These are phyloP conservation scores for Bacidia rubella DNA, from an alignment of 495 filamentous ascomycete species.

Conservation along the genomic window DNA sequence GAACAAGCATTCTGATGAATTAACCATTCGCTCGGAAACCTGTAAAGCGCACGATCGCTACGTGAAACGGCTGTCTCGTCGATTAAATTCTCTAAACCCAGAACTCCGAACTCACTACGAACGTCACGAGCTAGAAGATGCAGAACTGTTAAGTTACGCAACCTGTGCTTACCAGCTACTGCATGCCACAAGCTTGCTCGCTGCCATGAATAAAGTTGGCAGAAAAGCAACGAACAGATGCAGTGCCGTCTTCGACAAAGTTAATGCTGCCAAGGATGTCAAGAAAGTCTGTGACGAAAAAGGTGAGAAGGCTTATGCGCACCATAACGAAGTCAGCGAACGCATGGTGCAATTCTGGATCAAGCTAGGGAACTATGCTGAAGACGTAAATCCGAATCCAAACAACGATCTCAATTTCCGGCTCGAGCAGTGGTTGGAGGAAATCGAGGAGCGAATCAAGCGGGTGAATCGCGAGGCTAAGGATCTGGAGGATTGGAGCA, in stretches of 20 bases:
- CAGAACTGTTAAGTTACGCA: neutral
- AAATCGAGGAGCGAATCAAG: neutral
- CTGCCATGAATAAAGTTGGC: neutral
- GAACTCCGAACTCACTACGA: neutral
- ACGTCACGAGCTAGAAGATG: neutral
- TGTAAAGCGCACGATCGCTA: neutral
- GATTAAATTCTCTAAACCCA: neutral
- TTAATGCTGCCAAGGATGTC: neutral
- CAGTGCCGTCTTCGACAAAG: neutral
- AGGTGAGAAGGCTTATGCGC: neutral
- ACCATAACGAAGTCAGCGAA: neutral
- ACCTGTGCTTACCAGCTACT: neutral
- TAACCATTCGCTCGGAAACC: neutral
- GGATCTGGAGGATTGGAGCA: neutral
- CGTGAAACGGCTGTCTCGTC: neutral
- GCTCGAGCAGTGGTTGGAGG: neutral
- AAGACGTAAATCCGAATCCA: neutral
- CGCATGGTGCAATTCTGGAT: neutral
- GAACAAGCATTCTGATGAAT: neutral
- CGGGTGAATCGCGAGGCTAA: neutral
- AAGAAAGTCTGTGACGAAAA: neutral
- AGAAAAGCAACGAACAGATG: neutral
- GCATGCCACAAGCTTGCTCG: neutral
- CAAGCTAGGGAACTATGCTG: conserved; percentile 9
- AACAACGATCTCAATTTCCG: neutral